Percentiles rank a stretch among this genome's conserved stretches.
Evolutionary conservation across 2,329 filamentous ascomycete genomes (phyloP).

Genomic region (Pseudofabraea citricarpa): DNA sequence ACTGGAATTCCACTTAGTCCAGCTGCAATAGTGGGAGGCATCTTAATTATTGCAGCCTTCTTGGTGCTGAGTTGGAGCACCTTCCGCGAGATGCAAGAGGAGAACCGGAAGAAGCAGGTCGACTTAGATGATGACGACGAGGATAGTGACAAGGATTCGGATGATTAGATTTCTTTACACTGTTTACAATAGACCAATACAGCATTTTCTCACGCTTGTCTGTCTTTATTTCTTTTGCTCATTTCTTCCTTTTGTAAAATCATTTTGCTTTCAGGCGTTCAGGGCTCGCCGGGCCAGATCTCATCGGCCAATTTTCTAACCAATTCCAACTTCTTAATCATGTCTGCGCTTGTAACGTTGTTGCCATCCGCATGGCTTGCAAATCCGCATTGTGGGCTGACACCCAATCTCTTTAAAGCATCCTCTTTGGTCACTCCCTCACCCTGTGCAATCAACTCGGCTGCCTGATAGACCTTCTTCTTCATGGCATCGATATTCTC

Average conservation of each 20-base stretch:
- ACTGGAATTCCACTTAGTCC: slow-evolving; percentile 71
- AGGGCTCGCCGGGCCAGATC: slow-evolving; percentile 49
- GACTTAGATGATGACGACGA: slow-evolving; percentile 34
- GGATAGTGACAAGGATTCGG: slow-evolving; percentile 25
- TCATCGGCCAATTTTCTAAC: slow-evolving; percentile 69
- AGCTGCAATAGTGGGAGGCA: slow-evolving; percentile 75
- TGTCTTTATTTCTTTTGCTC: neutral
- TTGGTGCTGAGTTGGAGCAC: slow-evolving; percentile 85
- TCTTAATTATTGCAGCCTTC: slow-evolving; percentile 85
- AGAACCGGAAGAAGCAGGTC: slow-evolving; percentile 56
- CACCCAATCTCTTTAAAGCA: slow-evolving; percentile 62
- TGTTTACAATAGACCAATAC: too few species aligned
- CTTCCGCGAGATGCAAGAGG: slow-evolving; percentile 87
- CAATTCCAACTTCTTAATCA: slow-evolving; percentile 68
- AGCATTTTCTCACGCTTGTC: too few species aligned
- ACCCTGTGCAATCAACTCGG: slow-evolving; percentile 67
- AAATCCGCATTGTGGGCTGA: slow-evolving; percentile 71
- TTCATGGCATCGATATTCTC: slow-evolving; percentile 64
- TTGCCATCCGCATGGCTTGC: slow-evolving; percentile 66
- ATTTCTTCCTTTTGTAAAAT: neutral
- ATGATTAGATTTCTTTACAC: slow-evolving; percentile 25
- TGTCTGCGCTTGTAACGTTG: slow-evolving; percentile 63
- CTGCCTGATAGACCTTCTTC: slow-evolving; percentile 53
- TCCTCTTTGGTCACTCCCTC: slow-evolving; percentile 60
- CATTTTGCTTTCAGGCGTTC: neutral